Percentiles rank a stretch among this genome's conserved stretches.
Evolutionary conservation across 2,329 filamentous ascomycete genomes (phyloP).

Genomic region (Pestalotiopsis sp.): DNA sequence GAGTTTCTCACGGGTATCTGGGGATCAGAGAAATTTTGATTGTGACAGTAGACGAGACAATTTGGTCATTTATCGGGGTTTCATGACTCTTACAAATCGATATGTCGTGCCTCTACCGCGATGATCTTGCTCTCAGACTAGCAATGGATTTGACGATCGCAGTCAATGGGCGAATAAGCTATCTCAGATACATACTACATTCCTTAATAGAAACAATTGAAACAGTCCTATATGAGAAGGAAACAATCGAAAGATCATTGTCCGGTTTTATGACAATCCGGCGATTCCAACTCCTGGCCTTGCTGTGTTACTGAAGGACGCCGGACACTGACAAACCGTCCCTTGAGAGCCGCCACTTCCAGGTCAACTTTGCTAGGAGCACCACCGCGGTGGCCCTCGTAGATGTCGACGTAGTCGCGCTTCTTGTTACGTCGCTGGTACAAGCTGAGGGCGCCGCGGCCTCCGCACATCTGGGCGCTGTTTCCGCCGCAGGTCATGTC

Average conservation of each 20-base stretch:
- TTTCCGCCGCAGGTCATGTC: slow-evolving; percentile 23
- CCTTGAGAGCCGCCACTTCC: slow-evolving; percentile 17
- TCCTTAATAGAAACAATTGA: neutral
- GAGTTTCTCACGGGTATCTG: slow-evolving; percentile 41
- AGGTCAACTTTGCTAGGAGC: neutral
- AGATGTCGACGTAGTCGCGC: slow-evolving; percentile 4
- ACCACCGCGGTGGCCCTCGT: slow-evolving; percentile 6
- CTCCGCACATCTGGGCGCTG: slow-evolving; percentile 20
- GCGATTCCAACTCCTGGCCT: neutral
- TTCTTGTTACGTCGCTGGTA: slow-evolving; percentile 16
- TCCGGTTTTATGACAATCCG: neutral
- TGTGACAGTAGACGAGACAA: neutral
- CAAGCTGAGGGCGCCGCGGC: slow-evolving; percentile 16
- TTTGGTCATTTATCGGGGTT: no score
- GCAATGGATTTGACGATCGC: neutral
- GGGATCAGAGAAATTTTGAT: slow-evolving; percentile 35
- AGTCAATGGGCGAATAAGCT: neutral
- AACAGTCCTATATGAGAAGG: neutral
- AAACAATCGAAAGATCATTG: neutral
- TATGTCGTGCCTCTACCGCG: neutral
- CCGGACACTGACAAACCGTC: slow-evolving; percentile 18
- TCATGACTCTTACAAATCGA: no score
- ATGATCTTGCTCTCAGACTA: neutral
- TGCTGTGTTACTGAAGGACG: neutral
- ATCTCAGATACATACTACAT: neutral